Percentiles rank a stretch among this genome's conserved stretches.
phyloP scores from a whole-genome alignment of 306 rosid species.

The Acacia melanoxylon region DNA sequence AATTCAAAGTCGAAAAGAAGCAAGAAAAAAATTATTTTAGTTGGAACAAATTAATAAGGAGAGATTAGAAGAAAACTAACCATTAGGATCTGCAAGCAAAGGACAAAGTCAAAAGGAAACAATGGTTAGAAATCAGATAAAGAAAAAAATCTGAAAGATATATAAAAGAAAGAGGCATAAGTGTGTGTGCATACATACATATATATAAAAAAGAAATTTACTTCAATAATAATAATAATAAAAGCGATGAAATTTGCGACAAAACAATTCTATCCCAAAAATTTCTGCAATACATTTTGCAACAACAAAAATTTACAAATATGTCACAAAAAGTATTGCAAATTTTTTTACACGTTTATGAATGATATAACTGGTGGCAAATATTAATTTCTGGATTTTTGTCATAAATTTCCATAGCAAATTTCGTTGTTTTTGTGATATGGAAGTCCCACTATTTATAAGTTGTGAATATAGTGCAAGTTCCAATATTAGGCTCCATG shows the following conservation, averaged over 20 bases:
- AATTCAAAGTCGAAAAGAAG: not conserved
- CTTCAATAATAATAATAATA: not conserved
- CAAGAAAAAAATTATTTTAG: not conserved
- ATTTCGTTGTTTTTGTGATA: not conserved
- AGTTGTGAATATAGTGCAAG: not conserved
- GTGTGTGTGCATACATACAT: too few species aligned
- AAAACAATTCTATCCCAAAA: not conserved
- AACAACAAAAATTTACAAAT: not conserved
- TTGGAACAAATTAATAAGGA: not conserved
- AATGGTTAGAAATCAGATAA: not conserved
- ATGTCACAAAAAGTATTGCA: not conserved
- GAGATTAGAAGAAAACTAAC: conserved; percentile 29
- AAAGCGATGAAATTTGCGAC: not conserved
- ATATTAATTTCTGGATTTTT: not conserved
- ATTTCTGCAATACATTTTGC: not conserved
- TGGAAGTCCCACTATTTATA: not conserved
- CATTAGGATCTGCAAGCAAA: conserved; percentile 48
- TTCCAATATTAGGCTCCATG: not conserved
- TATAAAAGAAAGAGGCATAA: not conserved
- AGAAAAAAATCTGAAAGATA: not conserved
- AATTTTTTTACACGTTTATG: too few species aligned
- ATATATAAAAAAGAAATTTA: not conserved
- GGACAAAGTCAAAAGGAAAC: conserved; percentile 7
- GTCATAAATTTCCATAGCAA: not conserved
- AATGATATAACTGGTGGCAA: not conserved